These are phyloP conservation scores for Hemileia vastatrix DNA, from an alignment of 1,284 basidiomycete species.

Conservation along the genomic window DNA sequence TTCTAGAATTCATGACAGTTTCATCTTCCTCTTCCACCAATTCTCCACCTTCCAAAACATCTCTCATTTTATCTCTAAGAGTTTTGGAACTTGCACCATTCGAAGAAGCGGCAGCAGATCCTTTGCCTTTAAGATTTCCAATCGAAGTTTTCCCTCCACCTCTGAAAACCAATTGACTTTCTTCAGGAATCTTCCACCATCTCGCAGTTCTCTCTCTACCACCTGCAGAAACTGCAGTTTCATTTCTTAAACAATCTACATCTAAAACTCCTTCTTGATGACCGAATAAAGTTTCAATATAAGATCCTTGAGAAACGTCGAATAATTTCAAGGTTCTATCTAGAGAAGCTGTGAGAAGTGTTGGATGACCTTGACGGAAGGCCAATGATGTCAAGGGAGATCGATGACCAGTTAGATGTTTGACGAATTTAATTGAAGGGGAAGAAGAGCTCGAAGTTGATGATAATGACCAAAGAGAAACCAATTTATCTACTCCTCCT, in stretches of 20 bases:
- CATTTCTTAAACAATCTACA: constrained; percentile 68
- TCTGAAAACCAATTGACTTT: constrained; percentile 91
- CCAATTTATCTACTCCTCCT: constrained; percentile 67
- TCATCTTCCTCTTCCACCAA: constrained; percentile 43
- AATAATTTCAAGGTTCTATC: constrained; percentile 88
- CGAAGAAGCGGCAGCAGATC: neutral
- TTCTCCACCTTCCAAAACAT: constrained; percentile 65
- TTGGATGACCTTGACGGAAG: constrained; percentile 71
- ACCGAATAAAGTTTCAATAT: constrained; percentile 92
- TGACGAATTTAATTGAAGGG: neutral
- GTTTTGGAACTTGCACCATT: constrained; percentile 31
- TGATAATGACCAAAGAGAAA: constrained; percentile 60
- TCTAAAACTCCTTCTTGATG: constrained; percentile 80
- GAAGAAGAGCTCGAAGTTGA: neutral
- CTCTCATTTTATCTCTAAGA: constrained; percentile 51
- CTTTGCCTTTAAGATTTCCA: neutral
- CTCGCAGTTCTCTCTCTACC: constrained; percentile 80
- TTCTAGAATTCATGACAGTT: neutral
- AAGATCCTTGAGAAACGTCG: constrained; percentile 72
- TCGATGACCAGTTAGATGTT: constrained; percentile 25
- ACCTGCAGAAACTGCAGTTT: constrained; percentile 76
- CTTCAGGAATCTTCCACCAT: constrained; percentile 94
- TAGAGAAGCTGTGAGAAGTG: constrained; percentile 71
- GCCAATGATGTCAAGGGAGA: constrained; percentile 53
- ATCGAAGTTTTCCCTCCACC: constrained; percentile 74